Base-by-base conservation (phyloP, 768 basidiomycete species). In the Arthromyces matolae region DNA sequence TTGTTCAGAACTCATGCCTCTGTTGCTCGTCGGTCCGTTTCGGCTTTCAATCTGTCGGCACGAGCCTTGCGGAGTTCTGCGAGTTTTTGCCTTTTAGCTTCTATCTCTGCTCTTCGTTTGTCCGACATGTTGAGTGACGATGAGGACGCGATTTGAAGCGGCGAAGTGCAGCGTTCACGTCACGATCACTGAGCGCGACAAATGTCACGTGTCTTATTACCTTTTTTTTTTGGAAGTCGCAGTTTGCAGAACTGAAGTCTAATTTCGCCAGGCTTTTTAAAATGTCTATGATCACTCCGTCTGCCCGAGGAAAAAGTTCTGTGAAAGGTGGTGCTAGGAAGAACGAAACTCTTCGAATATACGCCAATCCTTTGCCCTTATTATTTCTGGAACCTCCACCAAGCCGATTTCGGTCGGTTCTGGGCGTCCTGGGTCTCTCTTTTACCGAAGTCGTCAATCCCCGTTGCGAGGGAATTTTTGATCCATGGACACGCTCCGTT, bases 81-180 rank as follows among this genome's bases (percentile, higher is more conserved):
- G 27, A 97, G 83, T 66, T 92, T 93, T 9, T 83, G 81, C 52
- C 85, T 74, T 70, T 97, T 98, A 20, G 85, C 89, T 65, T 93
- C 92, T 50, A 97, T 88, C 69, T 96, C 93, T 60, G 84, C 83
- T 61, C 89, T 71, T 40, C 91, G 77, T 67, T 78, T 78, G 57
- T 84, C 80, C 45, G 85, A 83, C 69, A 71, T 75, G 32, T 42
- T 14, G 42, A 14, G 37, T 5, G 18, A 28, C 8, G 36, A 39
- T 8, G 14, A 37, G 37, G 18, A 18, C 18, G 23, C 25, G 27
- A 9, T 19, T 28, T 25, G 20, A 23, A 9, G 28, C 20, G n/a
- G n/a, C 6, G 32, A 49, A 39, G n/a, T n/a, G n/a, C n/a, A n/a
- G n/a, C n/a, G n/a, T n/a, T n/a, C n/a, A n/a, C n/a, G n/a, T n/a